Percentiles rank a stretch among this genome's conserved stretches.
phyloP scores from a whole-genome alignment of 805 yeast genomes.

The Candida golubevii region DNA sequence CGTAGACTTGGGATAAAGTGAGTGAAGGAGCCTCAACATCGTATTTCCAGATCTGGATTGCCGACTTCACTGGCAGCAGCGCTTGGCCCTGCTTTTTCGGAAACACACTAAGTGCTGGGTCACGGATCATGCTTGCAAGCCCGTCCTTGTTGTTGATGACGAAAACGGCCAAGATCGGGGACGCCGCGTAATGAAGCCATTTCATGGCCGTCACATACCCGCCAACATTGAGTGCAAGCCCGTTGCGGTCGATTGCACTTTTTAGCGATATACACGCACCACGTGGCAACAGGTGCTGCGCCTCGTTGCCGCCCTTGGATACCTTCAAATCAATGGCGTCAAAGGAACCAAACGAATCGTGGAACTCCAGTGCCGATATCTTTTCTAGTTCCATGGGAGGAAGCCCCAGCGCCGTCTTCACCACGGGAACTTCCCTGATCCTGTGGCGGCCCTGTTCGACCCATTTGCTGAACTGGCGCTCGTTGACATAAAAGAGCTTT shows the following conservation, averaged over 20 bases:
- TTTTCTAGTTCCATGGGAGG: conserved; percentile 7
- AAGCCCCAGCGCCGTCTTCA: conserved; percentile 7
- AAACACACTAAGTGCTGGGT: conserved; percentile 31
- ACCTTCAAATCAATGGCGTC: conserved; percentile 15
- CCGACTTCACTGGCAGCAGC: conserved; percentile 24
- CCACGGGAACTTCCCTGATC: conserved; percentile 10
- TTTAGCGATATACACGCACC: conserved; percentile 9
- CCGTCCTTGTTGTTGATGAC: conserved; percentile 34
- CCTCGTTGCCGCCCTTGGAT: conserved; percentile 9
- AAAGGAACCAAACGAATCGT: conserved; percentile 19
- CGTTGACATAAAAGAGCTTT: conserved; percentile 41
- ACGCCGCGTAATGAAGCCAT: conserved; percentile 40
- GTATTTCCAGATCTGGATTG: conserved; percentile 44
- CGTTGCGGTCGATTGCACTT: conserved; percentile 25
- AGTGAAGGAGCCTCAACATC: conserved; percentile 21
- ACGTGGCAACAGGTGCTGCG: conserved; percentile 1
- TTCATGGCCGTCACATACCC: conserved; percentile 48
- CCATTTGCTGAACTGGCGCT: conserved; percentile 22
- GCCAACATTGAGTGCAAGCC: conserved; percentile 46
- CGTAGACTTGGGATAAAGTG: conserved; percentile 24
- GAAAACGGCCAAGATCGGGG: conserved; percentile 46
- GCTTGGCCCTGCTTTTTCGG: conserved; percentile 3
- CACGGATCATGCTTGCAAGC: conserved; percentile 18
- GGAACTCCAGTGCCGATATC: conserved; percentile 18
- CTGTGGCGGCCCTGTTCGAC: conserved; percentile 13